phyloP scores from a whole-genome alignment of 176 grass and related monocot species.

The Phoenix dactylifera region DNA sequence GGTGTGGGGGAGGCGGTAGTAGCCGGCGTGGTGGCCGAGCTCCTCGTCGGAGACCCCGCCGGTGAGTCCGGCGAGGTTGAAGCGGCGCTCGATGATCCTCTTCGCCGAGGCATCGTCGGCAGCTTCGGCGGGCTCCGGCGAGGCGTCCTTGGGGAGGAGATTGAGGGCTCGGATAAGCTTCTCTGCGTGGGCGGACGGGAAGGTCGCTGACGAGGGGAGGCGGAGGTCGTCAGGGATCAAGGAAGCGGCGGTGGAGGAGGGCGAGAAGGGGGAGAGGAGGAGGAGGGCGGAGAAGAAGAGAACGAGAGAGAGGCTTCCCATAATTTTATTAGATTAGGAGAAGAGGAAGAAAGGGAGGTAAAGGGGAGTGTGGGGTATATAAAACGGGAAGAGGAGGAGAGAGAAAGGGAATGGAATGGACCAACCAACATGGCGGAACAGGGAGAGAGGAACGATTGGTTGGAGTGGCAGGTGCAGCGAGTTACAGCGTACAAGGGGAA shows the following conservation, averaged over 20 bases:
- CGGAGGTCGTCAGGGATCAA: slow-evolving; percentile 6
- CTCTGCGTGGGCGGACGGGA: slow-evolving; percentile 50
- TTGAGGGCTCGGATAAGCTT: slow-evolving; percentile 73
- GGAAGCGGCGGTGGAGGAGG: background rate
- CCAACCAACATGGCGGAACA: too few relatives aligned
- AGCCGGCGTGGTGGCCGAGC: slow-evolving; percentile 89
- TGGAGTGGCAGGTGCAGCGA: too few relatives aligned
- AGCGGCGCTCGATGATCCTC: slow-evolving; percentile 54
- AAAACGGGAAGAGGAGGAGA: too few relatives aligned
- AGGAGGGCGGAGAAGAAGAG: background rate
- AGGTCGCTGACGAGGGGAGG: slow-evolving; percentile 32
- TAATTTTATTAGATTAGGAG: too few relatives aligned
- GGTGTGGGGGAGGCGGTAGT: slow-evolving; percentile 80
- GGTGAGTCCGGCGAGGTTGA: slow-evolving; percentile 36
- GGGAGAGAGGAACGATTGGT: too few relatives aligned
- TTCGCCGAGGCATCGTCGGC: slow-evolving; percentile 13
- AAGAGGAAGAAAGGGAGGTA: too few relatives aligned
- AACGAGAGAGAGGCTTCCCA: too few relatives aligned
- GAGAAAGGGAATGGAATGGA: too few relatives aligned
- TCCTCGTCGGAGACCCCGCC: slow-evolving; percentile 14
- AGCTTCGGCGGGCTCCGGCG: background rate
- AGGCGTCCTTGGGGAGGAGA: slow-evolving; percentile 47
- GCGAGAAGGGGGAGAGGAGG: background rate
- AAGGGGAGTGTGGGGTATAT: too few relatives aligned
- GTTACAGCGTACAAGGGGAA: too few relatives aligned